These are phyloP conservation scores for Exophiala spinifera DNA, from an alignment of 2,329 filamentous ascomycete genomes.

Conservation along the genomic window DNA sequence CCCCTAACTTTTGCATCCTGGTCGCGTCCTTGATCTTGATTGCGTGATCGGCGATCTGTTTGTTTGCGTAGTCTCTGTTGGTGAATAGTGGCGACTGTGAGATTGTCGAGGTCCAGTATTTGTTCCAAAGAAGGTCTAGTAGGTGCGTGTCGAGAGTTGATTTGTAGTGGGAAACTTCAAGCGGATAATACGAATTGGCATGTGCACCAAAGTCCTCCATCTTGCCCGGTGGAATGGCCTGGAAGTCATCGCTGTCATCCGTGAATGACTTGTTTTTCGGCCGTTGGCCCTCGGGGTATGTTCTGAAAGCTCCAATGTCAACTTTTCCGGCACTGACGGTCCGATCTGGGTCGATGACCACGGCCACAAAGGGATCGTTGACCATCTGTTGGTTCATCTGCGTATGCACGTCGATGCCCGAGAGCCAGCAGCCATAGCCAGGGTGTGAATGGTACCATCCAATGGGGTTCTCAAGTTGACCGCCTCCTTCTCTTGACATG, in stretches of 20 bases:
- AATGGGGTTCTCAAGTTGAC: constrained; percentile 84
- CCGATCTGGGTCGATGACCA: constrained; percentile 93
- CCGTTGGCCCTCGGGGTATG: constrained; percentile 74
- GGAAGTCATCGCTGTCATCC: constrained; percentile 44
- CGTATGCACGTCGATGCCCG: constrained; percentile 89
- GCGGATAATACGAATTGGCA: constrained; percentile 81
- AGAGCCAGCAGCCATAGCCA: constrained; percentile 97
- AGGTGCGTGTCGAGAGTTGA: constrained; percentile 83
- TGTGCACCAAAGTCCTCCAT: constrained; percentile 95
- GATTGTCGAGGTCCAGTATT: constrained; percentile 97
- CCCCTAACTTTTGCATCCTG: constrained; percentile 34
- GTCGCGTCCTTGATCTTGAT: constrained; percentile 72
- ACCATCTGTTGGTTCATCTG: constrained; percentile 81
- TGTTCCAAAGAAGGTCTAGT: constrained; percentile 91
- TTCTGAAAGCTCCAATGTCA: constrained; percentile 95
- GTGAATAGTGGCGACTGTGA: constrained; percentile 86
- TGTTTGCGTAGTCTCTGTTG: constrained; percentile 88
- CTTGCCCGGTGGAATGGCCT: constrained; percentile 81
- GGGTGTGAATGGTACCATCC: constrained; percentile 99
- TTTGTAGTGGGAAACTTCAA: constrained; percentile 93
- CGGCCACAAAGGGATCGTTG: constrained; percentile 87
- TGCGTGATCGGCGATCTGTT: constrained; percentile 85
- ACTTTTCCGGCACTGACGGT: constrained; percentile 94
- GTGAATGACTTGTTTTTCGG: constrained; percentile 45
- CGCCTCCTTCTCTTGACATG: constrained; percentile 65